Percentiles rank a stretch among this genome's conserved stretches.
Evolutionary conservation across 148 eudicot species (phyloP).

Genomic region (Oxyria digyna): DNA sequence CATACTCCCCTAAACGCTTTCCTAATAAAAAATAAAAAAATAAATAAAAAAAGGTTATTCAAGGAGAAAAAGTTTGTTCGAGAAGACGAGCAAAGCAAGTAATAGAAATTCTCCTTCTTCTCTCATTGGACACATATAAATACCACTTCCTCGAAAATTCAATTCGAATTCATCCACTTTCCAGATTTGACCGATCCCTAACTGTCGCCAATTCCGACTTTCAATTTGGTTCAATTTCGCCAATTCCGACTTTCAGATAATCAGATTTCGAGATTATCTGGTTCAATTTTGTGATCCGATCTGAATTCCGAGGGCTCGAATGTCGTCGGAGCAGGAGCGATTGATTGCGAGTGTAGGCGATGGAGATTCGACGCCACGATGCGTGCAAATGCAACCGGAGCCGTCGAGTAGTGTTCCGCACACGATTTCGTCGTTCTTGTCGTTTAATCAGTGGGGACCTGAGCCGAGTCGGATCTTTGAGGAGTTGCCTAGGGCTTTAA

Average conservation of each 20-base stretch:
- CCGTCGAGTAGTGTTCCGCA: conserved; percentile 19
- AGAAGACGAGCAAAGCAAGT: background rate
- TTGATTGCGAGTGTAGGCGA: conserved; percentile 15
- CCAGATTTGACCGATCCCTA: conserved; percentile 7
- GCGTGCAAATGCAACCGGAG: conserved; percentile 56
- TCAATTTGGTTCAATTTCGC: background rate
- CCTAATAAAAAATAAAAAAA: too few species aligned
- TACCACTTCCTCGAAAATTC: conserved; percentile 4
- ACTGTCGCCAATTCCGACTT: background rate
- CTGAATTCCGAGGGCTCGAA: conserved; percentile 6
- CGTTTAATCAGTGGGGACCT: conserved; percentile 24
- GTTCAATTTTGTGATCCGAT: background rate
- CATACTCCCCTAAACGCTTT: too few species aligned
- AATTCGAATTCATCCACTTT: conserved; percentile 5
- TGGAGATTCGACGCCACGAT: conserved; percentile 16
- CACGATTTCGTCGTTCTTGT: conserved; percentile 34
- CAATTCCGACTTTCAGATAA: background rate
- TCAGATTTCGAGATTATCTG: background rate
- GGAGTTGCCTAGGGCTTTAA: conserved; percentile 78
- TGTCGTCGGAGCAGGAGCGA: conserved; percentile 48
- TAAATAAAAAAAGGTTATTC: too few species aligned
- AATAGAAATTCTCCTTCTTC: background rate
- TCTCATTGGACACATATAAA: background rate
- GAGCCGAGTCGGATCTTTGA: conserved; percentile 63
- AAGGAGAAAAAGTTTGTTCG: background rate